Percentiles rank a stretch among this genome's conserved stretches.
Evolutionary conservation across 345 rosid species (phyloP).

Genomic region (Arabidopsis suecica): DNA sequence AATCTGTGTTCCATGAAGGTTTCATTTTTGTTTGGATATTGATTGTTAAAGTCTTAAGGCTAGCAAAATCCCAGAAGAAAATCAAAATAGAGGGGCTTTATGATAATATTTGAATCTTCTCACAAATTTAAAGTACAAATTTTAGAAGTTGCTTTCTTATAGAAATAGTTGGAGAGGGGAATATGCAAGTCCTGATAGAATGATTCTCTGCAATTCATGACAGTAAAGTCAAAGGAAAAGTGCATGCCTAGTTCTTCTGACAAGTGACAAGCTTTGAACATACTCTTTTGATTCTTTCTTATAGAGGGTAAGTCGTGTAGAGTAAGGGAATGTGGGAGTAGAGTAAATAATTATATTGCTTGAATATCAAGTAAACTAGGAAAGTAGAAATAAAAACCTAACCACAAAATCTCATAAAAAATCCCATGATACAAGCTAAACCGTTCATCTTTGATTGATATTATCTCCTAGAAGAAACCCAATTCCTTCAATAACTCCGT

Average conservation of each 20-base stretch:
- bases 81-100: background rate
- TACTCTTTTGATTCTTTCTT: conserved; percentile 6
- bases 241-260: conserved; percentile 4
- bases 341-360: background rate
- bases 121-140: background rate
- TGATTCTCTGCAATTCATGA: conserved; percentile 26
- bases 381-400: background rate
- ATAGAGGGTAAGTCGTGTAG: conserved; percentile 5
- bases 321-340: background rate
- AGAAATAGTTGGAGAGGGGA: conserved; percentile 19
- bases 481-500: conserved; percentile 11
- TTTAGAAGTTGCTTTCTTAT: conserved; percentile 16
- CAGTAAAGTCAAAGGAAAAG: conserved; percentile 14
- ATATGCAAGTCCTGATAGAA: conserved; percentile 9
- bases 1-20: conserved; percentile 7
- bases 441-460: background rate
- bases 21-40: conserved; percentile 25
- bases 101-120: conserved; percentile 15
- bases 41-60: background rate
- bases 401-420: background rate
- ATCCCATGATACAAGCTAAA: background rate
- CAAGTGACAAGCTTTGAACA: conserved; percentile 21
- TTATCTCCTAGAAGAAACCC: background rate
- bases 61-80: conserved; percentile 11
- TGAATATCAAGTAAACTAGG: conserved; percentile 1